Evolutionary conservation across 2,329 filamentous ascomycete species (phyloP).

Genomic region (Talaromyces rugulosus): DNA sequence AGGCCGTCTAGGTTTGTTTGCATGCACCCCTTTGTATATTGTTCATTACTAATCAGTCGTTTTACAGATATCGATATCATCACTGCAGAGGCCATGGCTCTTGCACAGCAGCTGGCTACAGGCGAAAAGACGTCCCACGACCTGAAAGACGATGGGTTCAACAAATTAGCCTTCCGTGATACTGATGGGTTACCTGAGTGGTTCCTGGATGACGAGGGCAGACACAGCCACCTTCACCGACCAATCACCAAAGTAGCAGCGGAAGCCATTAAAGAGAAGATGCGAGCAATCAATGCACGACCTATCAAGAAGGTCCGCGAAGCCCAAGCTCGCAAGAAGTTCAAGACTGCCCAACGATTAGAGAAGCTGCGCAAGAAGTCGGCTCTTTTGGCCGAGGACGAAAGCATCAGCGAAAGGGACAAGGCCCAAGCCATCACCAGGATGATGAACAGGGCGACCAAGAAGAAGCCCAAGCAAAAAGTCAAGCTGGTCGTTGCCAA

Average conservation of each 20-base stretch:
- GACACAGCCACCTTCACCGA: conserved; percentile 76
- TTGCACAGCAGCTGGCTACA: conserved; percentile 86
- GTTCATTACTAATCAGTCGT: conserved; percentile 16
- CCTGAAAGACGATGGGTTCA: conserved; percentile 86
- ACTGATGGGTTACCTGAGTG: conserved; percentile 90
- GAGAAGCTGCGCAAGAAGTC: conserved; percentile 98
- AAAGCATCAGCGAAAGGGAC: conserved; percentile 91
- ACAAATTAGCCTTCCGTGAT: conserved; percentile 87
- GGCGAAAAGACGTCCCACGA: conserved; percentile 77
- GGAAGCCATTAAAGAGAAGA: conserved; percentile 88
- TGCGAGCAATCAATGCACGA: conserved; percentile 85
- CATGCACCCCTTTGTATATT: background rate
- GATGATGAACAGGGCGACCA: conserved; percentile 74
- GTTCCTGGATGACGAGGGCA: conserved; percentile 90
- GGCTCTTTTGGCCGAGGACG: conserved; percentile 82
- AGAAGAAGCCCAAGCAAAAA: conserved; percentile 79
- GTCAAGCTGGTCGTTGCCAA: conserved; percentile 86
- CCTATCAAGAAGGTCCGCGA: conserved; percentile 99
- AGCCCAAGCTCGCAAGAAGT: conserved; percentile 93
- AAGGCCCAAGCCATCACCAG: conserved; percentile 81
- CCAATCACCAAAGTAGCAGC: conserved; percentile 92
- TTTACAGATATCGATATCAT: conserved; percentile 87
- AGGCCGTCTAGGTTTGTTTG: conserved; percentile 39
- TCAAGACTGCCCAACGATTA: conserved; percentile 82
- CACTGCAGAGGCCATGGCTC: conserved; percentile 97